Base-by-base conservation (phyloP, 2,329 filamentous ascomycete genomes). In the Malbranchea cinnamomea region DNA sequence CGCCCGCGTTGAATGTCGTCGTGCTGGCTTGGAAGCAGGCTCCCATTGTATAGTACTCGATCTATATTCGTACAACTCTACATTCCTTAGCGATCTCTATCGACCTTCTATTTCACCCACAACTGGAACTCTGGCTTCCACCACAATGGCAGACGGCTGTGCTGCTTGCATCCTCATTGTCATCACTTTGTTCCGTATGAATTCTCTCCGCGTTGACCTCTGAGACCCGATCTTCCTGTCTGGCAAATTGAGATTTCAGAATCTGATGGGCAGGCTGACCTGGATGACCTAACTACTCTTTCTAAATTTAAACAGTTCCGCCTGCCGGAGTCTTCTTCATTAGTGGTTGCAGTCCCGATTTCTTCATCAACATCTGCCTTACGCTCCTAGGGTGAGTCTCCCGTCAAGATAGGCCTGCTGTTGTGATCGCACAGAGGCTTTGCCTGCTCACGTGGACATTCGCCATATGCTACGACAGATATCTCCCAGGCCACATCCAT, bases 401-500 rank as follows among this genome's bases (percentile, higher is more conserved):
- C 12, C 25, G 28, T 17, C 11, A 17, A 26, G 23, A 10, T 7
- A 26, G 14, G 7, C 2, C 7, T 30, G 6, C 5, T 12, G 12
- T 22, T 13, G 13, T 5, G 14, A 23, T 31, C 25, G 8, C n/a
- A n/a, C n/a, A n/a, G 7, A 9, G 12, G 8, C 6, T 10, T 20
- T 17, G 14, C 8, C 24, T 14, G 11, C 14, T 17, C 5, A 19
- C 8, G 8, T 8, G 3, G 13, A 28, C 25, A 35, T 23, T 33
- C 16, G n/a, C 31, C 33, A 32, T 33, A 34, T 35, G 20, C 39
- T 23, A 14, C 7, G 9, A 19, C 35, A 72, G 71, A n/a, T 80
- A 76, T 51, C 55, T 89, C 29, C 81, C 81, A 0, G 82, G 80
- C 5, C 75, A 83, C 41, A 68, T 87, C 23, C 75, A 84, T 49